phyloP scores from a whole-genome alignment of 257 asterid genomes.

The Salvia miltiorrhiza region DNA sequence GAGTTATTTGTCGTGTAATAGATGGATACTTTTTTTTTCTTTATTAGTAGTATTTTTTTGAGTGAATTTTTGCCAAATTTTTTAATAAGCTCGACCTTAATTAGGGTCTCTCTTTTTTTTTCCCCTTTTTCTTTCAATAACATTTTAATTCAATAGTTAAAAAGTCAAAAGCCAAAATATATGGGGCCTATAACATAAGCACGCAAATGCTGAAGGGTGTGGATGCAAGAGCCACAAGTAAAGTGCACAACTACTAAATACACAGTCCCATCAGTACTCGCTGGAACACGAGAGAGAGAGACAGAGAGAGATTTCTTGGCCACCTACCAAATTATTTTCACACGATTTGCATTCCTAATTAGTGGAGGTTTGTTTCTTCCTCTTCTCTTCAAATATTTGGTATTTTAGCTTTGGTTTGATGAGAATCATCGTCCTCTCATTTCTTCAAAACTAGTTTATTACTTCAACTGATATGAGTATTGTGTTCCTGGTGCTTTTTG shows the following conservation, averaged over 20 bases:
- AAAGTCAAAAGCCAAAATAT: too few species aligned
- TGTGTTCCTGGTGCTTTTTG: background rate
- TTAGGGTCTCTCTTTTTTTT: too few species aligned
- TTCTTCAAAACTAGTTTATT: background rate
- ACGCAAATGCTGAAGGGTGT: constrained; percentile 8
- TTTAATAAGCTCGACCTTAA: too few species aligned
- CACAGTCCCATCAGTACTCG: background rate
- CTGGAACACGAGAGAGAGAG: constrained; percentile 9
- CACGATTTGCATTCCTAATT: constrained; percentile 27
- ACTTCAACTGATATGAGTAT: background rate
- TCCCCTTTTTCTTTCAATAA: too few species aligned
- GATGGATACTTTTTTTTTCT: too few species aligned
- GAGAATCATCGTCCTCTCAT: background rate
- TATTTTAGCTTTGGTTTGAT: background rate
- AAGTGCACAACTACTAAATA: constrained; percentile 14
- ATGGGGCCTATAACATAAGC: constrained; percentile 4
- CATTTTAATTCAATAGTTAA: too few species aligned
- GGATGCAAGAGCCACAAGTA: constrained; percentile 15
- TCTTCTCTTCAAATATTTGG: background rate
- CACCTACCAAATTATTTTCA: constrained; percentile 13
- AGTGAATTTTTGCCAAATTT: too few species aligned
- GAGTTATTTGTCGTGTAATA: too few species aligned
- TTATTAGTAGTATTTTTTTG: too few species aligned
- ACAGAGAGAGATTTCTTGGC: constrained; percentile 13
- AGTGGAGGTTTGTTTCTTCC: constrained; percentile 25